Conservation (phyloP, 1,284 basidiomycete genomes). For the Ustilago shanxiensis region DNA sequence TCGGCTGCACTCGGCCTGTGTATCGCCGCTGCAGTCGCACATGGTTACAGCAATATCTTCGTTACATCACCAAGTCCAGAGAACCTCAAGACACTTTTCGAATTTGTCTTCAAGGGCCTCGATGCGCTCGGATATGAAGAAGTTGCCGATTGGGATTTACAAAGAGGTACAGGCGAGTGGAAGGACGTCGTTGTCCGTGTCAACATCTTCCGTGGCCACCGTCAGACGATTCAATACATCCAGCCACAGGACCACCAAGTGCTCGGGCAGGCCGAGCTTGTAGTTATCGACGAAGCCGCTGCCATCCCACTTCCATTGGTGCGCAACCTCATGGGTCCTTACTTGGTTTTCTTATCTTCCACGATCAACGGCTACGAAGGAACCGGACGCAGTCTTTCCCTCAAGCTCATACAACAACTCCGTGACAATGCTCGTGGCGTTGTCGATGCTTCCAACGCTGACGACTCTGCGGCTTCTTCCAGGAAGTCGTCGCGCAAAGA, state of each 20-base stretch:
- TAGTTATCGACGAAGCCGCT: conserved; percentile 98
- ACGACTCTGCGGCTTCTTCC: conserved; percentile 73
- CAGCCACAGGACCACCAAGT: conserved; percentile 97
- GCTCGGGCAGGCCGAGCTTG: conserved; percentile 94
- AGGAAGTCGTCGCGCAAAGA: conserved; percentile 73
- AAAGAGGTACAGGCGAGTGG: conserved; percentile 95
- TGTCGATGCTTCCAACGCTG: conserved; percentile 31
- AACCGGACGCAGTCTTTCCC: conserved; percentile 93
- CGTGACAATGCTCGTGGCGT: conserved; percentile 78
- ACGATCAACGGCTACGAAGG: conserved; percentile 99
- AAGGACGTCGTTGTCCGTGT: conserved; percentile 96
- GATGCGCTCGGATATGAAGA: conserved; percentile 96
- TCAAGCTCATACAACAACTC: conserved; percentile 97
- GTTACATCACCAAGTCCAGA: conserved; percentile 97
- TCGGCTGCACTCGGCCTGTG: conserved; percentile 94
- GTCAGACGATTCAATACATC: conserved; percentile 77
- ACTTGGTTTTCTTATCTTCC: conserved; percentile 97
- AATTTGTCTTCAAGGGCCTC: conserved; percentile 97
- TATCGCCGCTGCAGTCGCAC: conserved; percentile 90
- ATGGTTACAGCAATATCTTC: conserved; percentile 98
- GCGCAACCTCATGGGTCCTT: conserved; percentile 92
- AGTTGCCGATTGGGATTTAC: conserved; percentile 95
- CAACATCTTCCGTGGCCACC: conserved; percentile 82
- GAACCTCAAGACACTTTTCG: conserved; percentile 97
- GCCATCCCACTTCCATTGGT: conserved; percentile 97